These are phyloP conservation scores for Taphrina sp. DNA, from an alignment of 1,139 yeast species.

Conservation along the genomic window DNA sequence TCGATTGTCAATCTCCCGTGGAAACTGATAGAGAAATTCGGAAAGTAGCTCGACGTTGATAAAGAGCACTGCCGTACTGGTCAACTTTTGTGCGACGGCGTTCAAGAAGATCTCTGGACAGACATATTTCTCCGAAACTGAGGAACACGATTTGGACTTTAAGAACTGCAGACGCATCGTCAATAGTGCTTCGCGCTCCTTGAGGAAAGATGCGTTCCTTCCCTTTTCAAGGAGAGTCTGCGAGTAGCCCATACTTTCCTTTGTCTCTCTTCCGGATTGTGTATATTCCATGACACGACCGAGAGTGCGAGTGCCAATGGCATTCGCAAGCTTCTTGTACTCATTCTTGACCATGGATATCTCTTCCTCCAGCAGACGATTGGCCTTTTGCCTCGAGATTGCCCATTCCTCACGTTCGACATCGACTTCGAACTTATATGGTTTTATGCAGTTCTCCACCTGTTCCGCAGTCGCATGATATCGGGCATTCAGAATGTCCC, in stretches of 20 bases:
- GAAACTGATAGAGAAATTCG: constrained; percentile 91
- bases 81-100: constrained; percentile 85
- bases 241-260: constrained; percentile 55
- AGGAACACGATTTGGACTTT: constrained; percentile 71
- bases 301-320: constrained; percentile 79
- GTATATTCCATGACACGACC: constrained; percentile 69
- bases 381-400: constrained; percentile 74
- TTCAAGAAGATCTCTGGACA: constrained; percentile 94
- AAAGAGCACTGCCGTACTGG: constrained; percentile 88
- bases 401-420: constrained; percentile 94
- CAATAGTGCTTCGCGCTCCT: constrained; percentile 69
- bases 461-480: constrained; percentile 94
- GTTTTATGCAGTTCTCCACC: constrained; percentile 96
- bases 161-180: constrained; percentile 73
- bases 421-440: constrained; percentile 94
- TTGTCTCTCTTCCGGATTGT: constrained; percentile 45
- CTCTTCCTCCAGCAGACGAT: constrained; percentile 74
- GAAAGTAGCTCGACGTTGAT: constrained; percentile 88
- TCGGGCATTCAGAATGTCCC: constrained; percentile 69
- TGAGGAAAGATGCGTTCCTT: constrained; percentile 78
- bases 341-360: constrained; percentile 74
- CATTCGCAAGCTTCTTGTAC: constrained; percentile 59
- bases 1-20: constrained; percentile 81
- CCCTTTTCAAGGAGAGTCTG: constrained; percentile 62
- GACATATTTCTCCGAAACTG: constrained; percentile 75